Evolutionary conservation across 352 stramenopile genomes (phyloP).

Genomic region (Pilasporangium apinafurcum): DNA sequence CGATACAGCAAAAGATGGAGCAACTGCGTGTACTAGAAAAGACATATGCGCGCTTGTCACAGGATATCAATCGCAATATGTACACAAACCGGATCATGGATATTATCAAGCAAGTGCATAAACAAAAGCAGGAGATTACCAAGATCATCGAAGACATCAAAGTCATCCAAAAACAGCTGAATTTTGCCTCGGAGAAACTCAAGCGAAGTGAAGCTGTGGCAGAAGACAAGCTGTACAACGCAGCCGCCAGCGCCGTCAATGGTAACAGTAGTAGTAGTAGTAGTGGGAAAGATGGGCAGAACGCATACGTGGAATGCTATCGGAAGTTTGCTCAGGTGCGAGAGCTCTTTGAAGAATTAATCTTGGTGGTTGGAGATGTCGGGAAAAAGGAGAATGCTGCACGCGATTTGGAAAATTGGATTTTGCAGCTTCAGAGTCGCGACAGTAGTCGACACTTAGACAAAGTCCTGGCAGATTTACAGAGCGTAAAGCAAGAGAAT

Average conservation of each 20-base stretch:
- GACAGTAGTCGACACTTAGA: constrained; percentile 66
- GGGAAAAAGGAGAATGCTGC: constrained; percentile 74
- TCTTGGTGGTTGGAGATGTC: constrained; percentile 51
- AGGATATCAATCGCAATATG: constrained; percentile 58
- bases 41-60: constrained; percentile 37
- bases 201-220: constrained; percentile 77
- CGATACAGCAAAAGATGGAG: constrained; percentile 75
- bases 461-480: constrained; percentile 63
- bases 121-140: constrained; percentile 83
- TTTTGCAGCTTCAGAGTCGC: constrained; percentile 67
- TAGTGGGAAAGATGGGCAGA: constrained; percentile 1
- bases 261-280: constrained; percentile 10
- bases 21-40: constrained; percentile 44
- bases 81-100: constrained; percentile 89
- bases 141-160: constrained; percentile 82
- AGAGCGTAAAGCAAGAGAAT: constrained; percentile 70
- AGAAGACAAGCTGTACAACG: constrained; percentile 79
- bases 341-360: constrained; percentile 80
- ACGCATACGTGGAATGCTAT: constrained; percentile 76
- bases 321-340: constrained; percentile 77
- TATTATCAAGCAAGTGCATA: constrained; percentile 88
- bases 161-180: constrained; percentile 72
- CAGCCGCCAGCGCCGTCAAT: constrained; percentile 31
- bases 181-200: constrained; percentile 67
- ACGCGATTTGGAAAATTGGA: constrained; percentile 81